Percentiles rank a stretch among this genome's conserved stretches.
These are phyloP conservation scores for Lentinula detonsa DNA, from an alignment of 768 basidiomycete species.

Conservation along the genomic window DNA sequence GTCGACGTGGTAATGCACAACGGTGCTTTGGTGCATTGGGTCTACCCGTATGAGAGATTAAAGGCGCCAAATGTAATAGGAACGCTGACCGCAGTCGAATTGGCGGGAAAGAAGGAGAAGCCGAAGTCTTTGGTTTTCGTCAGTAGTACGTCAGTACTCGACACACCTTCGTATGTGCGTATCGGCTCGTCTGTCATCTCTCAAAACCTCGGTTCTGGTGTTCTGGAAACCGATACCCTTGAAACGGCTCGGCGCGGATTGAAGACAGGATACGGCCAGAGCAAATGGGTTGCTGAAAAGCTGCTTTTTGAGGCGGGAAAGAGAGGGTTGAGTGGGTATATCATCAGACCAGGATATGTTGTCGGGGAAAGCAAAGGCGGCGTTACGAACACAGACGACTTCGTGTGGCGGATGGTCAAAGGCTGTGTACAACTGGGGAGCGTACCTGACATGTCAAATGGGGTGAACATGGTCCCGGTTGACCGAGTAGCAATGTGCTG, in stretches of 20 bases:
- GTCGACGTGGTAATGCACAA: slow-evolving; percentile 89
- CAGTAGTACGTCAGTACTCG: slow-evolving; percentile 92
- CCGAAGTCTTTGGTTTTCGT: slow-evolving; percentile 85
- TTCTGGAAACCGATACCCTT: slow-evolving; percentile 84
- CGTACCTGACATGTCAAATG: slow-evolving; percentile 96
- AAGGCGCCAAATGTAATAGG: slow-evolving; percentile 90
- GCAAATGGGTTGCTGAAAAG: slow-evolving; percentile 98
- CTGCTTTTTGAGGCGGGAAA: slow-evolving; percentile 86
- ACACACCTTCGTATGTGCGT: slow-evolving; percentile 85
- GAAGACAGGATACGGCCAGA: slow-evolving; percentile 93
- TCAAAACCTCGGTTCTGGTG: slow-evolving; percentile 40
- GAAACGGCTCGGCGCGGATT: slow-evolving; percentile 73
- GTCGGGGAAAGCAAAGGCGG: slow-evolving; percentile 88
- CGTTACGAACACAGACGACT: slow-evolving; percentile 99
- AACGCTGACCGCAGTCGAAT: slow-evolving; percentile 76
- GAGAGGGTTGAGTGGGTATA: slow-evolving; percentile 78
- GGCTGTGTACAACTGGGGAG: slow-evolving; percentile 98
- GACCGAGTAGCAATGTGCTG: slow-evolving; percentile 89
- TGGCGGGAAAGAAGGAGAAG: slow-evolving; percentile 60
- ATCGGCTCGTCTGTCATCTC: slow-evolving; percentile 67
- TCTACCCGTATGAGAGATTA: slow-evolving; percentile 94
- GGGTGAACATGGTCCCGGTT: slow-evolving; percentile 97
- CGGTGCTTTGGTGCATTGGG: slow-evolving; percentile 99
- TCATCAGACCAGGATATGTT: slow-evolving; percentile 92
- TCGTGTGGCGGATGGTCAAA: slow-evolving; percentile 96